Evolutionary conservation across 2,329 filamentous ascomycete genomes (phyloP), one percentile per base, ranked within the genome.

Genomic region (Fusarium armeniacum): DNA sequence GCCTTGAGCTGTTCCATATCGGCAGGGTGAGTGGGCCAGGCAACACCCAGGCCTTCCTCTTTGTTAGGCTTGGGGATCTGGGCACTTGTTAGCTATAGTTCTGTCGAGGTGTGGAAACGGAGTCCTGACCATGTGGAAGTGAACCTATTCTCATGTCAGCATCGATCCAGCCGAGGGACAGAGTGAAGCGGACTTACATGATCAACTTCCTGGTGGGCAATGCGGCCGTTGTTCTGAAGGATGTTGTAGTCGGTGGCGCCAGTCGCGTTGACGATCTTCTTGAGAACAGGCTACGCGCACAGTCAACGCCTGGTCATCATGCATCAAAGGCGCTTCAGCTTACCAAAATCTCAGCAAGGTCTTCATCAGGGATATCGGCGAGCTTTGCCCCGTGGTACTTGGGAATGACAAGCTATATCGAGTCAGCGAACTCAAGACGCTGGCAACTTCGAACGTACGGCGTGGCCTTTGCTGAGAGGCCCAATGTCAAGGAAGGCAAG

Each of bases 401-500:
- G 70, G 96, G 96, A 72, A 99, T 97, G 65, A 99, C 91, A 77
- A 99, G 93, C 95, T 97, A 57, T 22, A 53, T 40, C 13, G 13
- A 47, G 47, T 62, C 49, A 69, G 69, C 52, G 32, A 41, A 52
- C 12, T 41, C 32, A 40, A 44, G 47, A 50, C 12, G 35, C 50
- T 35, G 38, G 38, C 10, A 45, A 43, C 33, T 43, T 15, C 28
- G 28, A 63, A 81, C 89, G 76, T 85, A 98, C 95, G 71, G 94
- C 93, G 78, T 99, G 96, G 59, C 96, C 96, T 77, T 88, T 88
- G 80, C 91, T 93, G 24, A 98, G 84, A 6, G 96, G 96, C 71
- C 93, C 91, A 82, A 99, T 98, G 80, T 99, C 96, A 72, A 99
- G 91, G 81, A 99, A 99, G 12, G 96, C 96, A 67, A 97, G 86